These are phyloP conservation scores for Syzygium malaccense DNA, from an alignment of 441 rosid species.

Conservation along the genomic window DNA sequence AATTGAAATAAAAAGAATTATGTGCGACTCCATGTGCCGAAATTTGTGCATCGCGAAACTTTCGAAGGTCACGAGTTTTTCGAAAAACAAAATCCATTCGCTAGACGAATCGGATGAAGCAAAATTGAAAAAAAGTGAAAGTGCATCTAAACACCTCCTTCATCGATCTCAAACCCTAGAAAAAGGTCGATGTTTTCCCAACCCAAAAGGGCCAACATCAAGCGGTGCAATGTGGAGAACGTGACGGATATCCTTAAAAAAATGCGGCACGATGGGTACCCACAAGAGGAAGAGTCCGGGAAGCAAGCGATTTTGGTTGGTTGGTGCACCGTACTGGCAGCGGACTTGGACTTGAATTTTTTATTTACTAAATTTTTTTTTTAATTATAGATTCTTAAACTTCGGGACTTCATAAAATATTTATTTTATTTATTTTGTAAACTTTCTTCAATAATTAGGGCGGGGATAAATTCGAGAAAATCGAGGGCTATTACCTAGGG, in stretches of 20 bases:
- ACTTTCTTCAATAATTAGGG: background rate
- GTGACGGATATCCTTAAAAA: background rate
- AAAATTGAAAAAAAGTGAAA: too few relatives aligned
- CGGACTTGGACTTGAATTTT: background rate
- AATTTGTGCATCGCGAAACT: background rate
- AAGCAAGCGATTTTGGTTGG: background rate
- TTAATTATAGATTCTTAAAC: background rate
- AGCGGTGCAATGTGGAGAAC: background rate
- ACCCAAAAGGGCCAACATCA: background rate
- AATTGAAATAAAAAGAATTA: background rate
- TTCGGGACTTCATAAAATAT: background rate
- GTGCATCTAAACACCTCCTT: background rate
- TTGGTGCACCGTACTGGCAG: background rate
- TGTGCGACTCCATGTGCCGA: background rate
- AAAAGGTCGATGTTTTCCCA: background rate
- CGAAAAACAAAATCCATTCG: too few relatives aligned
- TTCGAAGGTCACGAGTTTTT: too few relatives aligned
- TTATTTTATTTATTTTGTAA: background rate
- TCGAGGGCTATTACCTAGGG: rapidly evolving
- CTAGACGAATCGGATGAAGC: background rate
- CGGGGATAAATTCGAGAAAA: background rate
- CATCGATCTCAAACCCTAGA: background rate
- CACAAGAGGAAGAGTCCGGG: background rate
- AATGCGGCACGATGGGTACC: background rate
- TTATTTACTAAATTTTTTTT: background rate